Conservation (phyloP, 257 asterid genomes). For the Solanum rostratum region DNA sequence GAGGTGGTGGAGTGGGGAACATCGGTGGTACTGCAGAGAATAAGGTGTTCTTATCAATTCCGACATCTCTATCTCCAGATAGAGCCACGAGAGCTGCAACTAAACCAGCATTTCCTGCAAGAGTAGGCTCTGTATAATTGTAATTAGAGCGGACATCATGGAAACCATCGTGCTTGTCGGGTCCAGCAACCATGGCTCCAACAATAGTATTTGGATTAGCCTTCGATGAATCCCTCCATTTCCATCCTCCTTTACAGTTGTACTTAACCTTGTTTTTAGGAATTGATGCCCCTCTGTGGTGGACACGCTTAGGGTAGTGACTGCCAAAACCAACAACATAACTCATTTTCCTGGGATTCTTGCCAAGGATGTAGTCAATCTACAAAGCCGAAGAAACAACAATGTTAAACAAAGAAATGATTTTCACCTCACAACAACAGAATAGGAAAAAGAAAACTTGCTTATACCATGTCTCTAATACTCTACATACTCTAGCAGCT, state of each 20-base stretch:
- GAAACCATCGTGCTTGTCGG: constrained; percentile 79
- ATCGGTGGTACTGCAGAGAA: constrained; percentile 96
- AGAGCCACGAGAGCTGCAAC: constrained; percentile 91
- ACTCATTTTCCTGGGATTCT: constrained; percentile 93
- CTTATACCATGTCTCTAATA: neutral
- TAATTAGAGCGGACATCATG: constrained; percentile 73
- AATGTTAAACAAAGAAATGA: neutral
- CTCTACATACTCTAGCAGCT: neutral
- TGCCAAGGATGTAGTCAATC: constrained; percentile 85
- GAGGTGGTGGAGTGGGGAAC: constrained; percentile 93
- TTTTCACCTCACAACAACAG: neutral
- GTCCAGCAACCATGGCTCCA: constrained; percentile 99
- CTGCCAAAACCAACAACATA: constrained; percentile 78
- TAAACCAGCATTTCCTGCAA: constrained; percentile 92
- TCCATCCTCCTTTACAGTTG: constrained; percentile 91
- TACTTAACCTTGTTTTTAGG: constrained; percentile 69
- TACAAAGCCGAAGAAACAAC: constrained; percentile 6
- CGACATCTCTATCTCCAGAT: constrained; percentile 46
- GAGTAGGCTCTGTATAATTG: constrained; percentile 89
- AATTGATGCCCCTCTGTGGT: constrained; percentile 93
- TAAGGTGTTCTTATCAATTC: constrained; percentile 77
- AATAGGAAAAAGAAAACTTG: neutral
- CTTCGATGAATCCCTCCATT: constrained; percentile 67
- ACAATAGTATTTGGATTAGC: constrained; percentile 63
- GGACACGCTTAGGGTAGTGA: constrained; percentile 77